A percentile compares a stretch with the other conserved stretches of the same genome.
Conservation (phyloP, 306 rosid species). For the Hippophae tibetana region DNA sequence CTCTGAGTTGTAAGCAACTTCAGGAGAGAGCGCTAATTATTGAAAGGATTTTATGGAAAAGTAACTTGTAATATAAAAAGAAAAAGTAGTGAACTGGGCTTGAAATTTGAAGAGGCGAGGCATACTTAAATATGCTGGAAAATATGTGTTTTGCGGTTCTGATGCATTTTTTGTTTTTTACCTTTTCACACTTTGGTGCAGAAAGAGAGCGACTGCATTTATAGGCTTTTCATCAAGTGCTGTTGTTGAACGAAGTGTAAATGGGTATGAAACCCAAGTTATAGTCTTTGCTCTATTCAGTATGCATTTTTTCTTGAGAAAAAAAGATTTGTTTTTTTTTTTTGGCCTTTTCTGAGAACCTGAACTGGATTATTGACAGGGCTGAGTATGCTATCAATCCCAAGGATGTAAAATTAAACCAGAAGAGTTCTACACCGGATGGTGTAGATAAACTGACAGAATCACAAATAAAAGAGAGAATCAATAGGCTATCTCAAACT, state of each 20-base stretch:
- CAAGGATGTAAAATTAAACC: slow-evolving; percentile 44
- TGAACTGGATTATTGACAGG: slow-evolving; percentile 30
- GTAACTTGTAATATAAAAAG: not conserved
- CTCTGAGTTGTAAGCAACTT: too few species aligned
- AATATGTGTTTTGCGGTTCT: not conserved
- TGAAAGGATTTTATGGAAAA: not conserved
- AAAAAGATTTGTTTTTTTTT: too few species aligned
- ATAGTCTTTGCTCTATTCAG: not conserved
- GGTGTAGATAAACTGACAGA: slow-evolving; percentile 41
- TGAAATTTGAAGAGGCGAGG: not conserved
- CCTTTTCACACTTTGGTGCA: slow-evolving; percentile 22
- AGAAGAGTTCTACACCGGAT: slow-evolving; percentile 42
- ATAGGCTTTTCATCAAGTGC: slow-evolving; percentile 40
- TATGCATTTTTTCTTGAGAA: not conserved
- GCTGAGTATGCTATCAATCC: slow-evolving; percentile 72
- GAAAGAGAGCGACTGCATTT: slow-evolving; percentile 20
- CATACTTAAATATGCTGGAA: not conserved
- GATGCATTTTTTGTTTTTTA: not conserved
- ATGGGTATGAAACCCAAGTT: slow-evolving; percentile 36
- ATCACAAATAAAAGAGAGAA: slow-evolving; percentile 53
- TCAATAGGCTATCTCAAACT: slow-evolving; percentile 47
- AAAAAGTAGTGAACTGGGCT: not conserved
- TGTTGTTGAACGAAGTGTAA: slow-evolving; percentile 29
- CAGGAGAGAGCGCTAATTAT: too few species aligned
- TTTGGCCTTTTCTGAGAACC: not conserved